Evolutionary conservation across 2,329 filamentous ascomycete species (phyloP).

Genomic region (Hysterium pulicare): DNA sequence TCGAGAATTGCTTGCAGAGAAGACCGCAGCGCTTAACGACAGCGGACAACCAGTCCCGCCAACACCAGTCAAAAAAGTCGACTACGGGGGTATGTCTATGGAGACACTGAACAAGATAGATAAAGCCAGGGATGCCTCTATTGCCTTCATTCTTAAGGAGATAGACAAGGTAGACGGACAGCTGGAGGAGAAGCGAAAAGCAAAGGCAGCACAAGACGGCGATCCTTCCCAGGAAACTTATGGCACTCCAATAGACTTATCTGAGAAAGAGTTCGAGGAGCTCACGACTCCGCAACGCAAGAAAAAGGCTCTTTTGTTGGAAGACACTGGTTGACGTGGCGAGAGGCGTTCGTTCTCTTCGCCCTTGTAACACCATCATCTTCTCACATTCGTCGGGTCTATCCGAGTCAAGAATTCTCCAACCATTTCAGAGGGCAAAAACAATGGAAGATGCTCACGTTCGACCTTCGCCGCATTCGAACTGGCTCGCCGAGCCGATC

Average conservation of each 20-base stretch:
- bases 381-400: no score
- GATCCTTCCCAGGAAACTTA: neutral
- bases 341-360: no score
- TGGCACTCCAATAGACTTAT: neutral
- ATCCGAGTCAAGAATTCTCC: no score
- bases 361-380: no score
- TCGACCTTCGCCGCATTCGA: no score
- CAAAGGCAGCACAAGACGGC: neutral
- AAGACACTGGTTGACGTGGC: no score
- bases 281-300: neutral
- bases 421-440: no score
- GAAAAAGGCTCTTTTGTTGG: neutral
- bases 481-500: no score
- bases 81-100: conserved; percentile 43
- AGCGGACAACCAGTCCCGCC: conserved; percentile 15
- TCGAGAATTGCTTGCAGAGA: conserved; percentile 44
- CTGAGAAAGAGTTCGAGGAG: neutral
- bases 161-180: conserved; percentile 50
- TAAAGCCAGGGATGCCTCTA: conserved; percentile 52
- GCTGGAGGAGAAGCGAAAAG: conserved; percentile 13
- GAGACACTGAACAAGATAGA: conserved; percentile 42
- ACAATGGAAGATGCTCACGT: no score
- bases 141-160: conserved; percentile 51
- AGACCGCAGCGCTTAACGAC: conserved; percentile 32
- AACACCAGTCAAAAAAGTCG: conserved; percentile 28